A percentile compares a stretch with the other conserved stretches of the same genome.
Evolutionary conservation across 2,329 filamentous ascomycete species (phyloP).

Genomic region (Emmonsiellopsis sp.): DNA sequence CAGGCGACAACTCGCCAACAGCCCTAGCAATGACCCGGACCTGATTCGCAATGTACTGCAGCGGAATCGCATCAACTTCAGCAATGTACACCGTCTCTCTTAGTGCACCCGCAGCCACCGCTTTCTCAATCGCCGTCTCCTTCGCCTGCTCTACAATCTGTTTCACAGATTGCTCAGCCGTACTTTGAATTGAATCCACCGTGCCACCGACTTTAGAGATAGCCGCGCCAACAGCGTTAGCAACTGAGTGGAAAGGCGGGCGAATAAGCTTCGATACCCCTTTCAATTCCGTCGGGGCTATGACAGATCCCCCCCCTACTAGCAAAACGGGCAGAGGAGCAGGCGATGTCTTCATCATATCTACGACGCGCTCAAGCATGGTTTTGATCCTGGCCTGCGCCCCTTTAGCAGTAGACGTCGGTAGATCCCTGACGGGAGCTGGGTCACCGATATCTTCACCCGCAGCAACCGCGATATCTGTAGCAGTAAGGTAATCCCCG

Average conservation of each 20-base stretch:
- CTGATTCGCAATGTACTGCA: slow-evolving; percentile 48
- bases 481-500: slow-evolving; percentile 44
- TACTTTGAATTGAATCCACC: slow-evolving; percentile 41
- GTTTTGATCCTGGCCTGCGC: slow-evolving; percentile 30
- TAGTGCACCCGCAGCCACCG: slow-evolving; percentile 39
- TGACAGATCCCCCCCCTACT: slow-evolving; percentile 47
- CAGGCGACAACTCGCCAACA: slow-evolving; percentile 48
- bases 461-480: slow-evolving; percentile 36
- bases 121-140: slow-evolving; percentile 32
- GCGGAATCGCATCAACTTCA: slow-evolving; percentile 46
- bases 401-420: slow-evolving; percentile 9
- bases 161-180: slow-evolving; percentile 18
- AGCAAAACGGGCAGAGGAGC: slow-evolving; percentile 44
- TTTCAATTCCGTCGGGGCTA: slow-evolving; percentile 38
- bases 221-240: slow-evolving; percentile 52
- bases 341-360: slow-evolving; percentile 47
- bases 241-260: slow-evolving; percentile 44
- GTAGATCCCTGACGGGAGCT: slow-evolving; percentile 13
- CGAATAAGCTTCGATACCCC: slow-evolving; percentile 43
- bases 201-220: slow-evolving; percentile 45
- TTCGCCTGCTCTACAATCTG: slow-evolving; percentile 14
- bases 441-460: slow-evolving; percentile 15
- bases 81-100: slow-evolving; percentile 39
- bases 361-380: slow-evolving; percentile 43
- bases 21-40: slow-evolving; percentile 45